These are phyloP conservation scores for Talaromyces atroroseus DNA, from an alignment of 2,329 filamentous ascomycete genomes.

Conservation along the genomic window DNA sequence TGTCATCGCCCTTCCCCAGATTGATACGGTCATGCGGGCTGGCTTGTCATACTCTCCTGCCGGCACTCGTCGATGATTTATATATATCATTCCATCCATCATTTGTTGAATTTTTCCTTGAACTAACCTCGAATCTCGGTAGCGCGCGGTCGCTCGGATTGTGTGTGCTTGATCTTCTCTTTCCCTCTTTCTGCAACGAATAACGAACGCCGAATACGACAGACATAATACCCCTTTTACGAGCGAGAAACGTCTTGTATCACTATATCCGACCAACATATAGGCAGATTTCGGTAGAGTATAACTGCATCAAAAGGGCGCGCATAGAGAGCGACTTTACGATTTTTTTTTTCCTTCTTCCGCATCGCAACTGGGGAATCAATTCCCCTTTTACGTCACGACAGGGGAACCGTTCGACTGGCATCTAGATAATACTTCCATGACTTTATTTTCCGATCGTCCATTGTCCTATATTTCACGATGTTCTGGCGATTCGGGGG, in stretches of 20 bases:
- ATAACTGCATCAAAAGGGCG: constrained; percentile 8
- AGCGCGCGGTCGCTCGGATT: constrained; percentile 26
- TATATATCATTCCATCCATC: background rate
- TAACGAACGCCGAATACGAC: constrained; percentile 15
- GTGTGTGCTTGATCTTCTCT: constrained; percentile 17
- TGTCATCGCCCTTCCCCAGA: constrained; percentile 1
- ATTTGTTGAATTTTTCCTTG: background rate
- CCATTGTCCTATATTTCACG: constrained; percentile 45
- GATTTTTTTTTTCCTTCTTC: background rate
- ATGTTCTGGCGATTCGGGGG: constrained; percentile 99
- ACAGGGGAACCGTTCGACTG: constrained; percentile 6
- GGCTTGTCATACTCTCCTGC: background rate
- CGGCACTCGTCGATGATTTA: background rate
- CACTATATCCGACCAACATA: constrained; percentile 5
- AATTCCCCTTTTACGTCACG: background rate
- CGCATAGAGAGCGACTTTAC: constrained; percentile 11
- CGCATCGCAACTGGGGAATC: background rate
- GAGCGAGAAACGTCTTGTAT: constrained; percentile 13
- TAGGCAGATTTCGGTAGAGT: constrained; percentile 1
- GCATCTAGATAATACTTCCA: constrained; percentile 20
- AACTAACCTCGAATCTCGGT: constrained; percentile 2
- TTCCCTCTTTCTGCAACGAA: constrained; percentile 15
- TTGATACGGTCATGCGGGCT: background rate
- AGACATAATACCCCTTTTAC: constrained; percentile 6
- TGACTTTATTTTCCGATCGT: constrained; percentile 30